phyloP scores from a whole-genome alignment of 2,329 filamentous ascomycete genomes.

The Xylariales sp. region DNA sequence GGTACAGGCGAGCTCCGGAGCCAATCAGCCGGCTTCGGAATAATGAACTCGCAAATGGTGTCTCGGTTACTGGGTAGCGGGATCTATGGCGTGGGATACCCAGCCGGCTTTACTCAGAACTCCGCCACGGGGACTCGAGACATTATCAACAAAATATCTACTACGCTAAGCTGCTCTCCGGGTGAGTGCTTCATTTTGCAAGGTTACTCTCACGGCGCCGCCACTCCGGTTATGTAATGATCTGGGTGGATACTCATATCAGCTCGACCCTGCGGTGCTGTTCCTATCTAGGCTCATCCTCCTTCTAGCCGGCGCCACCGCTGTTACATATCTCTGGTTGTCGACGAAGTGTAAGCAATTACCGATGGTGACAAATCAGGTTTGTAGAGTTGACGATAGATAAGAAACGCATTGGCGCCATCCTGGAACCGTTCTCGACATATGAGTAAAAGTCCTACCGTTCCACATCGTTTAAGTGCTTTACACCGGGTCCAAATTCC shows the following conservation, averaged over 20 bases:
- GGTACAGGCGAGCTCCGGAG: conserved; percentile 28
- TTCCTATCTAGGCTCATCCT: too few relatives aligned
- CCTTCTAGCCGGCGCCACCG: too few relatives aligned
- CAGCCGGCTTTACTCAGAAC: conserved; percentile 19
- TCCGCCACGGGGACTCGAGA: conserved; percentile 20
- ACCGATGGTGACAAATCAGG: too few relatives aligned
- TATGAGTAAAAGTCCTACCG: too few relatives aligned
- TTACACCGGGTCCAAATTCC: conserved; percentile 45
- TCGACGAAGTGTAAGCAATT: too few relatives aligned
- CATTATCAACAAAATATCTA: conserved; percentile 27
- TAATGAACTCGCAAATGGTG: conserved; percentile 30
- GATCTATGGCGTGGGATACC: conserved; percentile 33
- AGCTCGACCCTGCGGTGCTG: too few relatives aligned
- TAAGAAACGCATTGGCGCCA: too few relatives aligned
- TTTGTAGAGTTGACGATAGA: too few relatives aligned
- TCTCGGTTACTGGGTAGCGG: conserved; percentile 23
- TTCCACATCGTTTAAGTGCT: too few relatives aligned
- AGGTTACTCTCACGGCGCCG: conserved; percentile 31
- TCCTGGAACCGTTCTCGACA: too few relatives aligned
- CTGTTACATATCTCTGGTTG: too few relatives aligned
- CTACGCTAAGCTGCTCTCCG: conserved; percentile 15
- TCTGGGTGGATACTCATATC: too few relatives aligned
- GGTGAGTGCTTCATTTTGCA: conserved; percentile 34
- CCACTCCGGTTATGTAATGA: not conserved
- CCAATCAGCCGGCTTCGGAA: conserved; percentile 27